phyloP scores from a whole-genome alignment of 1,284 basidiomycete genomes.

The Fomitopsis schrenkii region DNA sequence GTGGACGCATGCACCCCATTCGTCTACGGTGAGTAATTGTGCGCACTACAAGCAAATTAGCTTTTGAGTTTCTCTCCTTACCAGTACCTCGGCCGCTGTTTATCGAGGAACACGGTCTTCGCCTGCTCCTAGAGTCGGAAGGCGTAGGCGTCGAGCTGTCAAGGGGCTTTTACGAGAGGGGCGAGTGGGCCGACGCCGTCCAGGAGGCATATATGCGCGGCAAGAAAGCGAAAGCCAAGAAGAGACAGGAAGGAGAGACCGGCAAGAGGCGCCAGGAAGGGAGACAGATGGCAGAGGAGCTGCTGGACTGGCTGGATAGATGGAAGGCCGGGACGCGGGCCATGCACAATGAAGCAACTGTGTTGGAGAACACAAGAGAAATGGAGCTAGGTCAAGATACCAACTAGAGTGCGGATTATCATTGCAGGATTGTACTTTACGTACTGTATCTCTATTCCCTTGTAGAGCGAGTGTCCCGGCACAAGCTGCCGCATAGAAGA shows the following conservation, averaged over 20 bases:
- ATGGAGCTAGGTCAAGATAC: not conserved
- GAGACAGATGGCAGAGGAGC: constrained; percentile 40
- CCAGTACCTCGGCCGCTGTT: constrained; percentile 73
- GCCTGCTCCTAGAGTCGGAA: constrained; percentile 52
- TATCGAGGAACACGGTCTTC: constrained; percentile 74
- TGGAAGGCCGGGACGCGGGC: constrained; percentile 23
- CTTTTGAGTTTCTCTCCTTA: constrained; percentile 3
- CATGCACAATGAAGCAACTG: not conserved
- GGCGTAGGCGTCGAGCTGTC: constrained; percentile 66
- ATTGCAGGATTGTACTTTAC: not conserved
- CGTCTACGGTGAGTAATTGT: constrained; percentile 52
- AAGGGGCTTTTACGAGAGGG: constrained; percentile 59
- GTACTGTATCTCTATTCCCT: not conserved
- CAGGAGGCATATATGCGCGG: constrained; percentile 52
- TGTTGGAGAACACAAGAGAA: not conserved
- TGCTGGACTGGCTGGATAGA: constrained; percentile 47
- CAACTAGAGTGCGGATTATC: not conserved
- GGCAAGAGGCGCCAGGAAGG: constrained; percentile 41
- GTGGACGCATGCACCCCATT: constrained; percentile 71
- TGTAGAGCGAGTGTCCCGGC: not conserved
- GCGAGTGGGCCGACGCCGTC: constrained; percentile 61
- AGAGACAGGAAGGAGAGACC: constrained; percentile 35
- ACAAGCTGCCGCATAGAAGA: not conserved
- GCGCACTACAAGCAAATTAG: constrained; percentile 2
- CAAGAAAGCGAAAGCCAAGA: constrained; percentile 37